These are phyloP conservation scores for Hypoxylon sp. DNA, from an alignment of 2,329 filamentous ascomycete genomes.

Conservation along the genomic window DNA sequence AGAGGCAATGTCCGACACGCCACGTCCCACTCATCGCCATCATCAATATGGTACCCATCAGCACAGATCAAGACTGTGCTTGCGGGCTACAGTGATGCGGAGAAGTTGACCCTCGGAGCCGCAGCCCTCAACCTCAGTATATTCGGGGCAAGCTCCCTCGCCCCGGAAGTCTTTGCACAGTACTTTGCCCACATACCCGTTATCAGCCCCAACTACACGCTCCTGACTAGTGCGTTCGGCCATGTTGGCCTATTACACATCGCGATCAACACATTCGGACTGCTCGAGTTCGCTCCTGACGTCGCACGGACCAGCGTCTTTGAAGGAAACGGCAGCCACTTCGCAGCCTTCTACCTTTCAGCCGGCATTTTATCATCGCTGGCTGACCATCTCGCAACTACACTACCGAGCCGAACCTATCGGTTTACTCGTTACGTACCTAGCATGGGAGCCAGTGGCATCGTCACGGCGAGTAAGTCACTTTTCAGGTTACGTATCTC, in stretches of 20 bases:
- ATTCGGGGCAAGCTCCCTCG: conserved; percentile 19
- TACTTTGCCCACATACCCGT: conserved; percentile 44
- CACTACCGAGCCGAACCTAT: conserved; percentile 36
- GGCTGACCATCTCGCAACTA: conserved; percentile 43
- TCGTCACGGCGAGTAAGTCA: conserved; percentile 46
- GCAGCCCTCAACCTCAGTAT: conserved; percentile 40
- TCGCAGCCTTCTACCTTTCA: conserved; percentile 52
- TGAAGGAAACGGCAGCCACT: conserved; percentile 44
- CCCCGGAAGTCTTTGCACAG: background rate
- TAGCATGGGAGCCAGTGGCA: conserved; percentile 47
- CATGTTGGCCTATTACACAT: conserved; percentile 45
- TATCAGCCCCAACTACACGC: conserved; percentile 44
- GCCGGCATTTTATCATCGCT: conserved; percentile 48
- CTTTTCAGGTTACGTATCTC: background rate
- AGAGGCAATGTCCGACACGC: background rate
- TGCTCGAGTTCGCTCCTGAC: conserved; percentile 38
- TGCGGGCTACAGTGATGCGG: conserved; percentile 27
- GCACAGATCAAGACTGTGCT: conserved; percentile 19
- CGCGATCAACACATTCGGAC: conserved; percentile 45
- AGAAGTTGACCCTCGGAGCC: conserved; percentile 32
- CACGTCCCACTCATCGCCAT: background rate
- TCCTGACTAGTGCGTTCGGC: conserved; percentile 50
- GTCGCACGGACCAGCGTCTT: conserved; percentile 40
- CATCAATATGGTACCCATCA: conserved; percentile 6
- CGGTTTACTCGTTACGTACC: conserved; percentile 21